Conservation (phyloP, 306 rosid species). For the Medicago arabica region DNA sequence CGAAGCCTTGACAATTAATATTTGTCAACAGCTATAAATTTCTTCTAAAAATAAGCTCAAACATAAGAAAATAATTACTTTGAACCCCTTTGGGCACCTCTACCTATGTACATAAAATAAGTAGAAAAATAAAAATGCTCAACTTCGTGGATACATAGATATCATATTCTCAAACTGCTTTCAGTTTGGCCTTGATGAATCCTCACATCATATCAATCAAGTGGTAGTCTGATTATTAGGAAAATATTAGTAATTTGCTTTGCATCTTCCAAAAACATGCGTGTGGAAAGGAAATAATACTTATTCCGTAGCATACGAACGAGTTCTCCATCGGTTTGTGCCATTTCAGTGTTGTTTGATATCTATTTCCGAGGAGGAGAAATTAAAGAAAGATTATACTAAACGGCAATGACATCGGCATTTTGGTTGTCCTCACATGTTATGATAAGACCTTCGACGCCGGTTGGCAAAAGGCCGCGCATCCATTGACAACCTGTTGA, state of each 20-base stretch:
- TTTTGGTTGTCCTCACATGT: constrained; percentile 84
- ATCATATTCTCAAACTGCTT: constrained; percentile 47
- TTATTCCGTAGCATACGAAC: constrained; percentile 7
- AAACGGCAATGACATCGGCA: constrained; percentile 86
- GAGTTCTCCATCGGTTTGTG: constrained; percentile 32
- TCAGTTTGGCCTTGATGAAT: constrained; percentile 28
- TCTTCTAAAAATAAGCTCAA: constrained; percentile 42
- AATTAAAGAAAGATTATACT: constrained; percentile 39
- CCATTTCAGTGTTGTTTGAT: constrained; percentile 46
- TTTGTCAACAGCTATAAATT: constrained; percentile 29
- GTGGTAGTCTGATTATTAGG: constrained; percentile 41
- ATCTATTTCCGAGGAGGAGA: constrained; percentile 38
- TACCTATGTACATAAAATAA: constrained; percentile 65
- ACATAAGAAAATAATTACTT: constrained; percentile 44
- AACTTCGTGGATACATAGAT: constrained; percentile 36
- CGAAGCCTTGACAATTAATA: constrained; percentile 30
- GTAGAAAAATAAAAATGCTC: constrained; percentile 30
- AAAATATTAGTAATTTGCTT: constrained; percentile 42
- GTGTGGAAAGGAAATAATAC: constrained; percentile 45
- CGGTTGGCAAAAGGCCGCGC: constrained; percentile 87
- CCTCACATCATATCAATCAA: constrained; percentile 38
- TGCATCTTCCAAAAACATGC: constrained; percentile 53
- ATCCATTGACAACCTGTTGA: constrained; percentile 91
- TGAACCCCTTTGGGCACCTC: constrained; percentile 60
- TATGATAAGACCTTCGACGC: constrained; percentile 80